Conservation (phyloP, 1,139 yeast genomes). For the Martiniozyma asiatica region DNA sequence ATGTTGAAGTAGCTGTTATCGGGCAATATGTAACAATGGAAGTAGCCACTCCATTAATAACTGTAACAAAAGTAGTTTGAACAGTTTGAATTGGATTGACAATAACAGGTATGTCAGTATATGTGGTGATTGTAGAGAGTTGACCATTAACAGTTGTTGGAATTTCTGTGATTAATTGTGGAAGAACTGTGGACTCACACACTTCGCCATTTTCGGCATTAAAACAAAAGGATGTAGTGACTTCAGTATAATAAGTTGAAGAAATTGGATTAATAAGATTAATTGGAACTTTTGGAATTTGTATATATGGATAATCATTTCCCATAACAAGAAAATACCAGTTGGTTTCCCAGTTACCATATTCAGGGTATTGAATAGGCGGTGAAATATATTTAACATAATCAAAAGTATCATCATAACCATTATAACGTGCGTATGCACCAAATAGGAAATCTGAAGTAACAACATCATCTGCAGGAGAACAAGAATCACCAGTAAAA, state of each 20-base stretch:
- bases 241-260: constrained; percentile 3
- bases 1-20: constrained; percentile 8
- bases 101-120: constrained; percentile 2
- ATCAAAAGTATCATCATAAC: constrained; percentile 4
- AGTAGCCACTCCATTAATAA: constrained; percentile 11
- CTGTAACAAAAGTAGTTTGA: constrained; percentile 4
- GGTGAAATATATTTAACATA: constrained; percentile 10
- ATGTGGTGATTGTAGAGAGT: constrained; percentile 4
- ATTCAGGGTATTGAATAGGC: constrained; percentile 5
- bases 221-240: constrained; percentile 7
- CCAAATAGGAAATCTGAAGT: constrained; percentile 4
- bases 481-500: constrained; percentile 4
- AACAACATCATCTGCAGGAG: constrained; percentile 3
- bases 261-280: constrained; percentile 1
- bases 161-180: constrained; percentile 3
- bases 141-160: constrained; percentile 7
- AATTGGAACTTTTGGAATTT: constrained; percentile 2
- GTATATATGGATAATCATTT: background rate
- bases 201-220: constrained; percentile 3
- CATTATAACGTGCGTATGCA: constrained; percentile 1
- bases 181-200: constrained; percentile 8
- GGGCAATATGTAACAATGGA: constrained; percentile 15
- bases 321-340: constrained; percentile 1
- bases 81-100: constrained; percentile 6
- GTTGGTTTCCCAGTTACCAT: constrained; percentile 6